Conservation (phyloP, 148 eudicot species). For the Heliosperma pusillum region DNA sequence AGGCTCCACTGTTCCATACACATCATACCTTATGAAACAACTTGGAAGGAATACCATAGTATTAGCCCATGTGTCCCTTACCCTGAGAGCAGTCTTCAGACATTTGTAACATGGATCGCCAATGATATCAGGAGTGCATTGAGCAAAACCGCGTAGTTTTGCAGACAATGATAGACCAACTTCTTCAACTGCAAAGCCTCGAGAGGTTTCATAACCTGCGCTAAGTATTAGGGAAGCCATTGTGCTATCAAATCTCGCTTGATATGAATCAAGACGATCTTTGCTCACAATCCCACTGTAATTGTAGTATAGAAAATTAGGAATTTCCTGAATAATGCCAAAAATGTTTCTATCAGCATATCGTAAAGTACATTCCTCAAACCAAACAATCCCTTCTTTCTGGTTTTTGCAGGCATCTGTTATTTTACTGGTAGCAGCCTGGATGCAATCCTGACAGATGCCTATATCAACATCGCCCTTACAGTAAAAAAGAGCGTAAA, state of each 20-base stretch:
- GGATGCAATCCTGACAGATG: constrained; percentile 22
- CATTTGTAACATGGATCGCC: constrained; percentile 20
- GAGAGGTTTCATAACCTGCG: background rate
- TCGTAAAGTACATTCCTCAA: constrained; percentile 26
- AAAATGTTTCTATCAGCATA: constrained; percentile 15
- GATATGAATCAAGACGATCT: constrained; percentile 2
- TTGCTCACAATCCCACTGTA: background rate
- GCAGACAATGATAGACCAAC: background rate
- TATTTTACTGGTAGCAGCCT: background rate
- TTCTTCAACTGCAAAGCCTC: constrained; percentile 8
- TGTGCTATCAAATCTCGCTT: background rate
- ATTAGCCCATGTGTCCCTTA: background rate
- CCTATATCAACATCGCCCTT: constrained; percentile 20
- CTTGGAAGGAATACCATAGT: constrained; percentile 31
- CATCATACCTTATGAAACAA: constrained; percentile 26
- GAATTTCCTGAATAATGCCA: background rate
- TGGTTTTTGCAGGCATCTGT: background rate
- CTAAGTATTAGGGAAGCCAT: constrained; percentile 13
- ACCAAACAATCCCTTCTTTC: constrained; percentile 26
- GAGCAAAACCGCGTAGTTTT: constrained; percentile 21
- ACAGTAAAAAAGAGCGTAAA: constrained; percentile 31
- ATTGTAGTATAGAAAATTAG: background rate
- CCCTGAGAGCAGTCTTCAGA: constrained; percentile 7
- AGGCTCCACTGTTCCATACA: constrained; percentile 2
- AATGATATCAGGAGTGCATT: constrained; percentile 31